Evolutionary conservation across 208 protist species (phyloP), one percentile per base, ranked within the genome.

Genomic region (Leishmania lainsoni): DNA sequence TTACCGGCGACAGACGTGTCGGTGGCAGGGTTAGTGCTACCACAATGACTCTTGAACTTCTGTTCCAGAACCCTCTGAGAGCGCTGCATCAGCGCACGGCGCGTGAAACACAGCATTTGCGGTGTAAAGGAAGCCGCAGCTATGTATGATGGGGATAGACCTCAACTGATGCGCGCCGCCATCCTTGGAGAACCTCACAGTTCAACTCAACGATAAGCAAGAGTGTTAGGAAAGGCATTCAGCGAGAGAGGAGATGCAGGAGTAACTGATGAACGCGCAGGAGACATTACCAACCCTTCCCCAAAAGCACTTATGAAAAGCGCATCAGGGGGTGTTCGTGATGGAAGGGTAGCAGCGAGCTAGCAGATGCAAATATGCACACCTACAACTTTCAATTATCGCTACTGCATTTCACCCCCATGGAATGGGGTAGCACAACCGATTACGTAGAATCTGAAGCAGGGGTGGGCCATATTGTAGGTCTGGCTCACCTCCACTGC

Each of bases 1-100:
- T 93, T 95, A 6, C 80, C 92, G n/a, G 75, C 89, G 3, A 94
- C 48, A 32, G 89, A 87, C 49, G 90, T 91, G 29, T 93, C 88
- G 6, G 84, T 70, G n/a, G 84, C 45, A 0, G 87, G 85, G 16
- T 59, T 45, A 32, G 74, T 66, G n/a, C 20, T 73, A 32, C 63
- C 73, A 65, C 84, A 89, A 76, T 90, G 85, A 51, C 91, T 93
- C 54, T 89, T 81, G 80, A 94, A 92, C 26, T 74, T 77, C 49
- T 79, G 75, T 42, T 93, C 92, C 14, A 95, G 86, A 42, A 91
- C 32, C 54, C 39, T 72, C 48, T 86, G 88, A 5, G 88, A 89
- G 39, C 81, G 78, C 73, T 69, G 78, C 17, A 76, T 39, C n/a
- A 88, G 77, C 51, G 81, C 61, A 35, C 74, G 77, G 39, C 76